phyloP scores from a whole-genome alignment of 169 alveolate species.

The Babesia bovis region DNA sequence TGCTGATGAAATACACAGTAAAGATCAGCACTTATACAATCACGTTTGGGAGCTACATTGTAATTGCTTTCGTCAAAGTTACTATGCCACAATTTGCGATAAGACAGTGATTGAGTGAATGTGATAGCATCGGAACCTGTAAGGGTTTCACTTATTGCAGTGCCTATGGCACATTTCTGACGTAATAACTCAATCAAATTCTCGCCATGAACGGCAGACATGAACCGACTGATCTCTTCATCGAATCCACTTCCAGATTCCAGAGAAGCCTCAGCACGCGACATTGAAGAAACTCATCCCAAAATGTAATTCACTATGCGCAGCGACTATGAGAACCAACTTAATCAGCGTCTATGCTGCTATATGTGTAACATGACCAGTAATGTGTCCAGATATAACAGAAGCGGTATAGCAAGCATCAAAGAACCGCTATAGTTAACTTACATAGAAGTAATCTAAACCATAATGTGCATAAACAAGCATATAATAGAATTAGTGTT shows the following conservation, averaged over 20 bases:
- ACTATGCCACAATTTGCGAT: constrained; percentile 38
- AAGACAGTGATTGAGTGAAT: constrained; percentile 40
- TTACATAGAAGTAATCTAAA: too few species aligned
- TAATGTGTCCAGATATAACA: too few species aligned
- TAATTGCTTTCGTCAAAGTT: constrained; percentile 21
- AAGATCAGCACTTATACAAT: constrained; percentile 15
- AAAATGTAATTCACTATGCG: too few species aligned
- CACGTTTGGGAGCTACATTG: neutral
- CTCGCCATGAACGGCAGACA: constrained; percentile 32
- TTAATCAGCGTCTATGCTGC: too few species aligned
- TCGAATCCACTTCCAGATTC: constrained; percentile 63
- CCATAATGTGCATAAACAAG: too few species aligned
- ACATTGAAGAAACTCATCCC: constrained; percentile 2
- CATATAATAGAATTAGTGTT: too few species aligned
- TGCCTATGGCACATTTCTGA: constrained; percentile 51
- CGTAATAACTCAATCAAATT: constrained; percentile 52
- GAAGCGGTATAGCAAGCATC: too few species aligned
- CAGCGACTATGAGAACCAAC: too few species aligned
- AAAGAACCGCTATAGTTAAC: too few species aligned
- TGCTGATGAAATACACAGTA: constrained; percentile 60
- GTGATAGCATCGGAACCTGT: constrained; percentile 64
- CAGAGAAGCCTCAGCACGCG: constrained; percentile 57
- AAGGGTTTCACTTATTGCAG: constrained; percentile 56
- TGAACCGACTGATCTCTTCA: constrained; percentile 57
- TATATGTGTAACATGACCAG: too few species aligned